Evolutionary conservation across 305 asterid genomes (phyloP).

Genomic region (Rubia balearica): DNA sequence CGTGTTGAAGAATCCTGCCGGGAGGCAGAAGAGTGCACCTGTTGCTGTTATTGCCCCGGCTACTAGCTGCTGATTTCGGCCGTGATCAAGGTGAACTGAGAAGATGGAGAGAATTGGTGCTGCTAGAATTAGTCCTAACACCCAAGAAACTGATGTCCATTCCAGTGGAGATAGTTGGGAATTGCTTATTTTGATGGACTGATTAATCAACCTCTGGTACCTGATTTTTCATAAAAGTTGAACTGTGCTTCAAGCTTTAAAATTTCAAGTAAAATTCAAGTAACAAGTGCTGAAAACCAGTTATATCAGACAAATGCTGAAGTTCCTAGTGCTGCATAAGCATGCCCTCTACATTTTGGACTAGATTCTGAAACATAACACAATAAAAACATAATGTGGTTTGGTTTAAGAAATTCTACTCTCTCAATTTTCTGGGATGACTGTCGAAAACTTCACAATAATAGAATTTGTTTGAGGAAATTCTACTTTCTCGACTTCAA

Average conservation of each 20-base stretch:
- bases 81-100: conserved; percentile 63
- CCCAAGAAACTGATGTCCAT: conserved; percentile 87
- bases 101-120: conserved; percentile 57
- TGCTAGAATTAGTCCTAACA: conserved; percentile 58
- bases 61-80: conserved; percentile 50
- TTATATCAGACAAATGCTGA: background rate
- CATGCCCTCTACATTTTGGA: background rate
- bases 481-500: no score
- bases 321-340: background rate
- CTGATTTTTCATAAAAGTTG: conserved; percentile 25
- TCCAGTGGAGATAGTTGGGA: conserved; percentile 50
- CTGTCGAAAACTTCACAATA: no score
- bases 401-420: background rate
- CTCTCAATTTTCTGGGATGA: background rate
- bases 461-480: no score
- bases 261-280: no score
- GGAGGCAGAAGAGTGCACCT: conserved; percentile 89
- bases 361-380: background rate
- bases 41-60: conserved; percentile 65
- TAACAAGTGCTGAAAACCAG: background rate
- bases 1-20: conserved; percentile 64
- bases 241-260: background rate
- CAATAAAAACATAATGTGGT: background rate
- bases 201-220: conserved; percentile 48
- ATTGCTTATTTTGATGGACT: conserved; percentile 41